Evolutionary conservation across 2,329 filamentous ascomycete species (phyloP), one percentile per base, ranked within the genome.

Genomic region (Albophoma yamanashiensis): DNA sequence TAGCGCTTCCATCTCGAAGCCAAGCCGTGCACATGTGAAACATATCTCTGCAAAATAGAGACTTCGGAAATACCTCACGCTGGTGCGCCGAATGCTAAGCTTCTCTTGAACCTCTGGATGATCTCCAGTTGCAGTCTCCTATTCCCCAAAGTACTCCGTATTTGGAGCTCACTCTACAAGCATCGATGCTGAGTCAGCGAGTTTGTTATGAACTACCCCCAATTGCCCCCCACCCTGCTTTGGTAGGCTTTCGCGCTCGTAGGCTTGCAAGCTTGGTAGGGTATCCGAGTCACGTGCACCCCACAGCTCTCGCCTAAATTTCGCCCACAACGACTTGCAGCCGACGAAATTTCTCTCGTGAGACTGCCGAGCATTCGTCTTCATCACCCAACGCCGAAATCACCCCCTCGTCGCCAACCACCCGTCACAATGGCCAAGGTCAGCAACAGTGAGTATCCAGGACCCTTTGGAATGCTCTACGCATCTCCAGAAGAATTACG

Each of bases 381-480:
- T 56, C 63, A 67, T 69, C 68, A 67, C 70, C 68, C 70, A 71
- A 69, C 68, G 69, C 64, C 71, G 66, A 68, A 43, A 64, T 60
- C 63, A 59, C 59, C 59, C 62, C 61, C 63, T 64, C 66, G 61
- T 67, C 69, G 64, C 65, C 64, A 67, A 68, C 63, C 58, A 60
- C 67, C 67, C 71, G 67, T 63, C 82, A 84, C 77, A 78, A 90
- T 90, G 88, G 84, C 81, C 74, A 90, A 89, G 79, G 81, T 89
- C 76, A 87, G 83, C 81, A 76, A 74, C 73, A 75, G 82, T 84
- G 76, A 67, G 81, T 73, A 55, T 25, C 55, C n/a, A 39, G 27
- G 27, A 22, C 36, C 56, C 27, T 25, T 4, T 11, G 31, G 7
- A 15, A 38, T 17, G 31, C 9, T 36, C 8, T 7, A 12, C 50